Base-by-base conservation (phyloP, 2,329 filamentous ascomycete genomes). In the Trichoderma arundinaceum region DNA sequence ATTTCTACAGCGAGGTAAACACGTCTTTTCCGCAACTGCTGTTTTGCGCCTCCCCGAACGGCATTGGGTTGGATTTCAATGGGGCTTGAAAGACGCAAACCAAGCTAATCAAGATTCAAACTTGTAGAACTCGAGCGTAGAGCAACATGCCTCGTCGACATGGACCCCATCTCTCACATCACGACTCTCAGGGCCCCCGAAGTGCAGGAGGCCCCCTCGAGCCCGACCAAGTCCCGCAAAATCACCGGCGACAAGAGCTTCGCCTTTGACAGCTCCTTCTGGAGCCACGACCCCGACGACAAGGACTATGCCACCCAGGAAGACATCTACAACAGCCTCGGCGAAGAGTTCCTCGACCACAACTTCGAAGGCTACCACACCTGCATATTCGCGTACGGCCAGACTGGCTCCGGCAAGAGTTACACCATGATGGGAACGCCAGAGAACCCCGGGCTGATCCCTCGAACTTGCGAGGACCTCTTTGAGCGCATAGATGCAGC, bases 321-420 rank as follows among this genome's bases (percentile, higher is more conserved):
- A 73, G 92, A 97, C 73, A 90, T 99, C 64, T 98, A 99, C 83
- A 92, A 95, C 74, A 91, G 90, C 66, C 85, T 99, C 28, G 95
- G 95, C 64, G 93, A 97, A 77, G 95, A 98, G 75, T 98, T 99
- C 71, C 85, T 99, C 68, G 95, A 99, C 78, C 95, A 99, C 84
- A 99, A 99, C 80, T 99, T 99, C 73, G 94, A 97, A 76, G 95
- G 95, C 69, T 99, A 99, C 81, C 94, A 99, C 79, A 99, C 95
- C 0, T 99, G 95, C 78, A 99, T 99, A 71, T 98, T 99, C 75
- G 95, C 95, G 67, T 98, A 99, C 74, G 95, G 95, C 10, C 95
- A 99, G 82, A 99, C 95, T 0, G 95, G 95, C 28, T 96, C 94
- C 0, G 95, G 95, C 59, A 99, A 99, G 82, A 96, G 92, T 76